These are phyloP conservation scores for Microascus cirrosus DNA, from an alignment of 2,329 filamentous ascomycete species.

Conservation along the genomic window DNA sequence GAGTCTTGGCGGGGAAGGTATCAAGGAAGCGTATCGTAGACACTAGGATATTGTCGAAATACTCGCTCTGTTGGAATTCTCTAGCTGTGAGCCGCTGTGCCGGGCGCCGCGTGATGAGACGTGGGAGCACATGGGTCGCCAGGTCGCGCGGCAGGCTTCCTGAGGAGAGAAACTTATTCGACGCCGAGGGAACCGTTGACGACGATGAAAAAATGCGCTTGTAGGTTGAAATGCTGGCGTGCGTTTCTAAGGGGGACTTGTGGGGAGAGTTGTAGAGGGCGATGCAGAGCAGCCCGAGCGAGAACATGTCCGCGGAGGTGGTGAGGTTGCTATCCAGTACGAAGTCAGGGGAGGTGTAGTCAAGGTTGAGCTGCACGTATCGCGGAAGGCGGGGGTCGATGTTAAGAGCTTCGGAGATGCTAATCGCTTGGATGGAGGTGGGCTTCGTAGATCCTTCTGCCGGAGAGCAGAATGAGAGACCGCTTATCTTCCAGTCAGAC, in stretches of 20 bases:
- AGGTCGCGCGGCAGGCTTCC: slow-evolving; percentile 72
- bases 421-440: slow-evolving; percentile 69
- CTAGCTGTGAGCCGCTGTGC: slow-evolving; percentile 78
- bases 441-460: slow-evolving; percentile 63
- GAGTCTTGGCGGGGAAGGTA: slow-evolving; percentile 79
- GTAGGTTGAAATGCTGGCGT: slow-evolving; percentile 72
- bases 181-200: slow-evolving; percentile 64
- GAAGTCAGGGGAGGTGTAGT: slow-evolving; percentile 92
- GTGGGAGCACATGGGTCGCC: slow-evolving; percentile 62
- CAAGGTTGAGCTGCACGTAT: slow-evolving; percentile 77
- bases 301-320: slow-evolving; percentile 82
- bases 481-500: slow-evolving; percentile 98
- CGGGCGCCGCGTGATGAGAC: slow-evolving; percentile 76
- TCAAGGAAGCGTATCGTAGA: slow-evolving; percentile 95
- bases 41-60: slow-evolving; percentile 94
- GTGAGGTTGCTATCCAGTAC: slow-evolving; percentile 84
- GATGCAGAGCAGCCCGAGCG: slow-evolving; percentile 76
- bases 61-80: slow-evolving; percentile 90
- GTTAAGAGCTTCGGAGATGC: slow-evolving; percentile 72
- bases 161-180: slow-evolving; percentile 77
- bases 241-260: slow-evolving; percentile 70
- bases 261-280: slow-evolving; percentile 94
- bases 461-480: slow-evolving; percentile 80
- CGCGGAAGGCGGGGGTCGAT: slow-evolving; percentile 74
- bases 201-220: slow-evolving; percentile 73